Percentiles rank a stretch among this genome's conserved stretches.
Evolutionary conservation across 2,329 filamentous ascomycete genomes (phyloP).

Genomic region (Xylaria digitata): DNA sequence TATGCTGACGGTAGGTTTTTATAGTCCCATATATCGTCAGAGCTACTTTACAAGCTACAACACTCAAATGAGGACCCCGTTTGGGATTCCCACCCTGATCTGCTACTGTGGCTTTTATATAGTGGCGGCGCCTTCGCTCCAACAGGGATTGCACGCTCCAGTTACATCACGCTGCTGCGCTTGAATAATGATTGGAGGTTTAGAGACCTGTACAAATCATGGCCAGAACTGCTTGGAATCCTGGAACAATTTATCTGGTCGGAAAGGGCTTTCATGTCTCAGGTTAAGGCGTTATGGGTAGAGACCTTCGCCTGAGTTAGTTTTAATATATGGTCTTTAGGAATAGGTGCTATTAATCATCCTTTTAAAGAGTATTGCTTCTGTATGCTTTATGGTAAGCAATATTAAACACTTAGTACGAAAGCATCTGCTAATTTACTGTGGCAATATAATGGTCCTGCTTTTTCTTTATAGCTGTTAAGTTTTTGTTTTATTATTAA

Average conservation of each 20-base stretch:
- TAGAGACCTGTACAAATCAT: slow-evolving; percentile 46
- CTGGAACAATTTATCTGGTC: slow-evolving; percentile 56
- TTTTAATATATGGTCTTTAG: not conserved
- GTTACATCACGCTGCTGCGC: slow-evolving; percentile 46
- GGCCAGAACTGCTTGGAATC: slow-evolving; percentile 48
- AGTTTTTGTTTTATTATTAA: too few species aligned
- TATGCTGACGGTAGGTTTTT: slow-evolving; percentile 27
- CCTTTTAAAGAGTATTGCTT: too few species aligned
- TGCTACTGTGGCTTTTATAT: slow-evolving; percentile 53
- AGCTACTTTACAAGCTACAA: slow-evolving; percentile 51
- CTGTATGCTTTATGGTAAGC: too few species aligned
- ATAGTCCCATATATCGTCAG: slow-evolving; percentile 49
- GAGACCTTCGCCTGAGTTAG: slow-evolving; percentile 30
- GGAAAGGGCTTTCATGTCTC: slow-evolving; percentile 50
- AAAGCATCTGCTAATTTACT: too few species aligned
- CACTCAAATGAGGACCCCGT: slow-evolving; percentile 43
- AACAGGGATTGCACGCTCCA: slow-evolving; percentile 44
- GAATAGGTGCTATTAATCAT: too few species aligned
- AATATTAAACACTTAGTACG: too few species aligned
- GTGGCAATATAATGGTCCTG: too few species aligned
- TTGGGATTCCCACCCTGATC: slow-evolving; percentile 50
- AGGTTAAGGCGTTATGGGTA: slow-evolving; percentile 51
- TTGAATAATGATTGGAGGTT: slow-evolving; percentile 39
- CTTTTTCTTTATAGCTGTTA: too few species aligned
- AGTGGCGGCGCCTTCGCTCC: slow-evolving; percentile 55